Conservation (phyloP, 805 yeast genomes). For the Jamesozyma jinghongensis region DNA sequence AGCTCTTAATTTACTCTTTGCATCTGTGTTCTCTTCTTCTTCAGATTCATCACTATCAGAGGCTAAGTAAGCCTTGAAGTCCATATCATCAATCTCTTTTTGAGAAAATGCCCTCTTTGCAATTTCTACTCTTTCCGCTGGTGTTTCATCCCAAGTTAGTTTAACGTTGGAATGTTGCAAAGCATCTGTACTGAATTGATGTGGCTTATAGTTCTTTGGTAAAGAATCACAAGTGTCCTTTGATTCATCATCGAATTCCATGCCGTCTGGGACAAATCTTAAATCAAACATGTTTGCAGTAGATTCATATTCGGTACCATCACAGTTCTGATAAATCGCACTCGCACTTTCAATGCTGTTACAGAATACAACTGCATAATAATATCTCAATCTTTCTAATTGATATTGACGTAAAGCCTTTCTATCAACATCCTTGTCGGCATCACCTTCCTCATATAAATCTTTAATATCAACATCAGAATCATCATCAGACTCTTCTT, state of each 20-base stretch:
- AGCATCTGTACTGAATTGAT: slow-evolving; percentile 83
- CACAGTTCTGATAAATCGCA: slow-evolving; percentile 74
- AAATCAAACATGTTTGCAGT: slow-evolving; percentile 91
- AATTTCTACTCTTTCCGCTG: slow-evolving; percentile 71
- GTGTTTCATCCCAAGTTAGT: slow-evolving; percentile 98
- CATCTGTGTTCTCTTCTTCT: slow-evolving; percentile 31
- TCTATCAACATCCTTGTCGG: slow-evolving; percentile 75
- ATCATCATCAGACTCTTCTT: slow-evolving; percentile 38
- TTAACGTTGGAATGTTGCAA: slow-evolving; percentile 93
- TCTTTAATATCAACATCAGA: slow-evolving; percentile 57
- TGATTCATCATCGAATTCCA: slow-evolving; percentile 74
- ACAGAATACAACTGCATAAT: slow-evolving; percentile 83
- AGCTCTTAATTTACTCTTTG: slow-evolving; percentile 53
- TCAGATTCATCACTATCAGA: slow-evolving; percentile 56
- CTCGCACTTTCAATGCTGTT: slow-evolving; percentile 65
- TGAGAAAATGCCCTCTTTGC: slow-evolving; percentile 78
- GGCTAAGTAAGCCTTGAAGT: slow-evolving; percentile 85
- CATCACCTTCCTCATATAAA: slow-evolving; percentile 71
- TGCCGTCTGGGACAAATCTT: slow-evolving; percentile 86
- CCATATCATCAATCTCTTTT: slow-evolving; percentile 83
- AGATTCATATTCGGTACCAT: slow-evolving; percentile 91
- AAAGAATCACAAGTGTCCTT: slow-evolving; percentile 63
- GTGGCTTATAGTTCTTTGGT: slow-evolving; percentile 74
- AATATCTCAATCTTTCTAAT: slow-evolving; percentile 84
- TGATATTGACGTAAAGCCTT: slow-evolving; percentile 82